Evolutionary conservation across 139 green algal genomes (phyloP), one percentile per base, ranked within the genome.

Genomic region (Prasinococcaceae sp.): DNA sequence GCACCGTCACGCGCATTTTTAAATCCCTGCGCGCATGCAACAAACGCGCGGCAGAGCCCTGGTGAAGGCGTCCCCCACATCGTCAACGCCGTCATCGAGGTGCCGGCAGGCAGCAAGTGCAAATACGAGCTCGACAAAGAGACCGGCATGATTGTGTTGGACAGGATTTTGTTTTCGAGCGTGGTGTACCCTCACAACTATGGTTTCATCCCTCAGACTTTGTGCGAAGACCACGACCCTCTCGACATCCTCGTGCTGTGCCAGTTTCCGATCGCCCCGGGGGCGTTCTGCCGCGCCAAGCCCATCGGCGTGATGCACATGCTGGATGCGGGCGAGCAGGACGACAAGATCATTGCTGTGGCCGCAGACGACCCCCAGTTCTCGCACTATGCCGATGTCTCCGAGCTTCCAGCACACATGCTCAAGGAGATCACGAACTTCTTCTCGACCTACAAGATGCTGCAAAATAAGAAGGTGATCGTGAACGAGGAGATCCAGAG

Each of bases 361-460:
- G 86, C 90, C 56, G 74, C 76, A 3, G 86, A 94, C 65, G 86
- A 95, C 58, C 86, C 87, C 0, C 85, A 94, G 71, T 96, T 79
- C 76, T 74, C 64, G 38, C 39, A 68, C 58, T 94, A 80, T 50
- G 78, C 58, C 17, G 86, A 95, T 64, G 92, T 96, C 62, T 74
- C 46, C 28, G 58, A 96, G 68, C 74, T 96, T 51, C 80, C 88
- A 0, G 69, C 73, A 24, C 87, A 96, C 69, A 35, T 61, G 24
- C 66, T 94, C 39, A 52, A 57, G 3, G 84, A 93, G 52, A 93
- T 94, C 54, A 74, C 65, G 52, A 60, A 80, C 29, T 92, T 93
- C 61, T 94, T 94, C 49, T 78, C 90, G 69, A 84, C 93, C 74
- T 94, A 94, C 78, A 94, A 94, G 70, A 89, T 89, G 76, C 92